Evolutionary conservation across 257 asterid species (phyloP), one percentile per base, ranked within the genome.

Genomic region (Nicotiana attenuata): DNA sequence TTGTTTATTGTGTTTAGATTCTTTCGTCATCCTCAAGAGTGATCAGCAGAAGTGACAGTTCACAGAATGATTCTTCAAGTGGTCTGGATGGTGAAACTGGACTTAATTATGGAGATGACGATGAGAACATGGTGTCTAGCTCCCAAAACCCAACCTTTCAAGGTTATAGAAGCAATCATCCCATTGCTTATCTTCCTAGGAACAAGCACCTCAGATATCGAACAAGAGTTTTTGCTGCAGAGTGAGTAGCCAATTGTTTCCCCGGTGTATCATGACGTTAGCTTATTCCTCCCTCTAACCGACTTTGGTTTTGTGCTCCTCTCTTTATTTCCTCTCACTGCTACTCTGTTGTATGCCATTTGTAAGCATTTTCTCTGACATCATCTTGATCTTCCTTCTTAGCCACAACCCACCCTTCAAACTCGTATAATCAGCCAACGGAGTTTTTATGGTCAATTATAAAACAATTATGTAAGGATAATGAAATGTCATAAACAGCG

Each of bases 191-290:
- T 87, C 85, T 87, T 84, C 78, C 92, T 87, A 91, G 92, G 84
- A 94, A 92, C 85, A 96, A 91, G 89, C 99, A 92, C 92, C 95
- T 96, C 87, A 92, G 99, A 94, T 94, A 94, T 81, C 94, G 99
- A 78, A 96, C 99, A 56, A 90, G 97, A 89, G 92, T 94, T 84
- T 96, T 96, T 87, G 99, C 99, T 80, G 98, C 99, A 38, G 99
- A 96, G 99, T 96, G 93, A 82, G 97, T 88, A 26, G 64, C 53
- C 60, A 80, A 56, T 76, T 79, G 78, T 83, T 64, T 5, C 59
- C n/a, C 7, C 2, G 60, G 50, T 59, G 28, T 71, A 22, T 22
- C 15, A 31, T 50, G 63, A 24, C 2, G 24, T 75, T 75, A 15
- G 45, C 80, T 75, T 75, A 24, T 47, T 53, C 63, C 63, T 22